These are phyloP conservation scores for Globisporangium uncinulatum DNA, from an alignment of 352 stramenopile genomes.

Conservation along the genomic window DNA sequence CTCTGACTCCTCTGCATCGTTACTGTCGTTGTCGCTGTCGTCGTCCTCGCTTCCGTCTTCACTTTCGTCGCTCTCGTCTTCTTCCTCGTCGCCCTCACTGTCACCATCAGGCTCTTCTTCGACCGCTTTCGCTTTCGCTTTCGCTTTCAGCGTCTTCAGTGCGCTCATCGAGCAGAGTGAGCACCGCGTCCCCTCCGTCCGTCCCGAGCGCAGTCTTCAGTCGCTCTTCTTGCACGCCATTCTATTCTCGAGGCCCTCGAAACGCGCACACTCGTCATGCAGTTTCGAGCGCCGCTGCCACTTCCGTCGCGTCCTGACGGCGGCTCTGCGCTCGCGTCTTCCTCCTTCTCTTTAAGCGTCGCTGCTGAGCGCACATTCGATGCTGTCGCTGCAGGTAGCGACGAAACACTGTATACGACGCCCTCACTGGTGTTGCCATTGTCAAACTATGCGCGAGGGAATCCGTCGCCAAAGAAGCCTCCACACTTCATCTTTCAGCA, in stretches of 20 bases:
- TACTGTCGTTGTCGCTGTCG: conserved; percentile 15
- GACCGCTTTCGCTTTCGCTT: not conserved
- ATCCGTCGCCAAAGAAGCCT: conserved; percentile 1
- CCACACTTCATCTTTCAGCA: not conserved
- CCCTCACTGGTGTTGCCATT: not conserved
- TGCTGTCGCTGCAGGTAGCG: not conserved
- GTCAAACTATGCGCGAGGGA: not conserved
- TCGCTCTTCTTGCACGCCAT: not conserved
- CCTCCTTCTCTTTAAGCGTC: not conserved
- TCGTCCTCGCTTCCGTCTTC: conserved; percentile 21
- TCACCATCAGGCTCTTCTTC: conserved; percentile 6
- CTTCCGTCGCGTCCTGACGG: not conserved
- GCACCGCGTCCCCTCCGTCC: not conserved
- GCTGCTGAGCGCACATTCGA: not conserved
- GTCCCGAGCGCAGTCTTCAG: conserved; percentile 3
- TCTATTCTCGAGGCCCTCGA: not conserved
- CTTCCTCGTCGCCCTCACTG: conserved; percentile 14
- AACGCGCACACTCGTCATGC: not conserved
- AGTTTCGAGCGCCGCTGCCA: conserved; percentile 4
- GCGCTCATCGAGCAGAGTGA: not conserved
- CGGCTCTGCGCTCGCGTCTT: not conserved
- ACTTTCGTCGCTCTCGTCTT: conserved; percentile 18
- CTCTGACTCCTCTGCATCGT: conserved; percentile 12
- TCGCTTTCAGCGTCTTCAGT: not conserved
- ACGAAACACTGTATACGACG: not conserved